These are phyloP conservation scores for Takakia lepidozioides DNA, from an alignment of 225 moss, liverwort and hornwort species.

Conservation along the genomic window DNA sequence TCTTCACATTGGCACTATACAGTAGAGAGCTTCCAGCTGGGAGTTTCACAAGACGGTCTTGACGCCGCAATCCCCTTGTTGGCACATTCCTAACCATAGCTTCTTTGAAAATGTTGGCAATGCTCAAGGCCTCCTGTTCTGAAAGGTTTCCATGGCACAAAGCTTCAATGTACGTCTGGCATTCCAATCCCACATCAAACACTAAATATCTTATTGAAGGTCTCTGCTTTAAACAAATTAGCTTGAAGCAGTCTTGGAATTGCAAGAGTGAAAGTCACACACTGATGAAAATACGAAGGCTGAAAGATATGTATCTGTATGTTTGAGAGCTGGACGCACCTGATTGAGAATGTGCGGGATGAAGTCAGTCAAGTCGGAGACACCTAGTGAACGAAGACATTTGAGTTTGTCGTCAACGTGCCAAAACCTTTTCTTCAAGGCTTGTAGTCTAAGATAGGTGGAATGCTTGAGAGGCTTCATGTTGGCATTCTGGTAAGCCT, in stretches of 20 bases:
- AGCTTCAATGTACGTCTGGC: constrained; percentile 73
- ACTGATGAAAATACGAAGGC: neutral
- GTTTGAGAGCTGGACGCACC: constrained; percentile 31
- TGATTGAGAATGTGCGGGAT: constrained; percentile 42
- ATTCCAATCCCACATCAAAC: neutral
- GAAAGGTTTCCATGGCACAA: constrained; percentile 64
- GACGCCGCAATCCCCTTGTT: constrained; percentile 27
- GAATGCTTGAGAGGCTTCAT: constrained; percentile 73
- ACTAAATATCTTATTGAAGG: neutral
- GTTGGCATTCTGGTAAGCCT: constrained; percentile 45
- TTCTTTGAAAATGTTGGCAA: constrained; percentile 65
- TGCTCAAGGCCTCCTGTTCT: constrained; percentile 53
- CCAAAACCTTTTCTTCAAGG: constrained; percentile 67
- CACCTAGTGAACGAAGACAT: constrained; percentile 33
- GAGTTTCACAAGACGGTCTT: constrained; percentile 49
- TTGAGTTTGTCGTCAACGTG: constrained; percentile 44
- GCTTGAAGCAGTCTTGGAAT: neutral
- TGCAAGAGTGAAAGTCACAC: neutral
- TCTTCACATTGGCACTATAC: constrained; percentile 43
- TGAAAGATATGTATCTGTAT: too few relatives aligned
- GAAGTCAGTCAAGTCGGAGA: constrained; percentile 49
- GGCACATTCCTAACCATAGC: constrained; percentile 42
- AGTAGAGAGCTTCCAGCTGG: constrained; percentile 43
- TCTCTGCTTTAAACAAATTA: neutral
- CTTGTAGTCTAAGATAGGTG: constrained; percentile 41